Evolutionary conservation across 2,329 filamentous ascomycete species (phyloP).

Genomic region (Hortaea werneckii): DNA sequence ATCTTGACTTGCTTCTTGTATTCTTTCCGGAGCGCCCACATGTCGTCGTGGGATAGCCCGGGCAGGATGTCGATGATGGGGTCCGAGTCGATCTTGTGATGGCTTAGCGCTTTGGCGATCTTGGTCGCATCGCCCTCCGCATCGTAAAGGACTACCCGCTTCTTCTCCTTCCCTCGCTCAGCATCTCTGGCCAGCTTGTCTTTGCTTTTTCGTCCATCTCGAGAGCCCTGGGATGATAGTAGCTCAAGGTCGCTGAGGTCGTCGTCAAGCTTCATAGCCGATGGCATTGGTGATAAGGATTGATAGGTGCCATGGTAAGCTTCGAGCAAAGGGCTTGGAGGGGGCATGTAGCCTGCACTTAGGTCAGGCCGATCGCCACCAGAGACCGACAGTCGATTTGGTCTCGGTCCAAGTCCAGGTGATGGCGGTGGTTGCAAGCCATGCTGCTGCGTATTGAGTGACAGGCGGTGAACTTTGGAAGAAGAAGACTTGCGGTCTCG

Average conservation of each 20-base stretch:
- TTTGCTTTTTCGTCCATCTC: constrained; percentile 9
- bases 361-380: constrained; percentile 33
- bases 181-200: constrained; percentile 2
- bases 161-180: constrained; percentile 36
- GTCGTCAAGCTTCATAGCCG: constrained; percentile 54
- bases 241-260: constrained; percentile 40
- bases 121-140: constrained; percentile 66
- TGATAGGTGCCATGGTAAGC: constrained; percentile 92
- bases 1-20: constrained; percentile 88
- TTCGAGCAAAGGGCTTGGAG: constrained; percentile 77
- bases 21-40: constrained; percentile 73
- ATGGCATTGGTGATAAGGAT: constrained; percentile 88
- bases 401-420: constrained; percentile 29
- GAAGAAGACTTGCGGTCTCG: constrained; percentile 5
- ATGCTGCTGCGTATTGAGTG: constrained; percentile 4
- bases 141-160: constrained; percentile 69
- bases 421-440: constrained; percentile 21
- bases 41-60: constrained; percentile 72
- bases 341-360: constrained; percentile 40
- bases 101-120: constrained; percentile 65
- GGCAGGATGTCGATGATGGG: constrained; percentile 77
- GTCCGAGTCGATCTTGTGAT: constrained; percentile 52
- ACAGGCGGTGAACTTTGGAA: constrained; percentile 11
- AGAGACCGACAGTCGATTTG: constrained; percentile 39
- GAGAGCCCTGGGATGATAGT: constrained; percentile 21